Evolutionary conservation across 257 asterid species (phyloP), one percentile per base, ranked within the genome.

Genomic region (Solanum bulbocastanum): DNA sequence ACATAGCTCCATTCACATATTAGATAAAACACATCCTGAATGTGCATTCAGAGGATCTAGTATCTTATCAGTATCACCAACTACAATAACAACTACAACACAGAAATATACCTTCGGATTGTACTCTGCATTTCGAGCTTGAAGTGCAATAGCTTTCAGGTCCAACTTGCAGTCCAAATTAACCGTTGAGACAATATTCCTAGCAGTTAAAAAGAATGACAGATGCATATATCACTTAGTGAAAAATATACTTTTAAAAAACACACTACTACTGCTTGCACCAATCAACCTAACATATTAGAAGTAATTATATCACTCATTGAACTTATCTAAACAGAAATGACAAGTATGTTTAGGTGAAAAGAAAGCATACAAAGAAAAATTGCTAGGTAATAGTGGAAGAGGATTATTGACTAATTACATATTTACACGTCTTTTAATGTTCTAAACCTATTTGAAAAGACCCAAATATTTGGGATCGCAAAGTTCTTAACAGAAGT

Each of bases 151-250:
- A 27, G 97, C 93, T 91, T 96, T 96, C 62, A 96, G 98, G 90
- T 95, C 99, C 93, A 96, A 89, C 87, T 96, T 96, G 94, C 98
- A 93, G 88, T 93, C 97, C 94, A 96, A 89, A 87, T 96, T 95
- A 90, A 95, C 99, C 1, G 99, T 96, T 35, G 99, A 96, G 44
- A 96, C 99, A 87, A 96, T 94, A 87, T 96, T 95, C 96, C 98
- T 95, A 91, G 44, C 81, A 36, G 68, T 62, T 35, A 36, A 89
- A 65, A 27, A 18, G 35, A 52, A 44, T 12, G n/a, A 14, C 65
- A 42, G 62, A 78, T 8, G 18, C n/a, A 78, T 42, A 78, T 27
- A 33, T 78, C 84, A 78, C 37, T 78, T 16, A 25, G 65, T 40
- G 83, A 30, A 39, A 69, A 23, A 39, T 76, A 44, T 39, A 39